Base-by-base conservation (phyloP, 2,329 filamentous ascomycete species). In the Penicillium corylophilum region DNA sequence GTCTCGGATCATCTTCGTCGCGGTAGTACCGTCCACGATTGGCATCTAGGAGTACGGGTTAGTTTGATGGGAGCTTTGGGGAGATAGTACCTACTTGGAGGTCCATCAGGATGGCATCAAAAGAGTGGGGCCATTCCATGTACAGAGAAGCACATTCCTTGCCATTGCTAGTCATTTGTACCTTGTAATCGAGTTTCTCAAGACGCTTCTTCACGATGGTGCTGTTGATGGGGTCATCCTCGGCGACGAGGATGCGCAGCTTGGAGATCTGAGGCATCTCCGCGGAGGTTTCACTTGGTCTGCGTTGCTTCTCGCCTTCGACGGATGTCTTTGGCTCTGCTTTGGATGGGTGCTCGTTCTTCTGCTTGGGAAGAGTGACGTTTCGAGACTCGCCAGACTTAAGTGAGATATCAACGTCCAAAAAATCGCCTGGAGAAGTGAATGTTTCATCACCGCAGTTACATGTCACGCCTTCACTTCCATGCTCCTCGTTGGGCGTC, bases 171-270 rank as follows among this genome's bases (percentile, higher is more conserved):
- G 89, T 89, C 57, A 92, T 79, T 31, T 81, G 75, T 0, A 94
- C 87, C 1, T 79, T 71, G 58, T 95, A 89, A 0, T 89, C 88
- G 1, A 84, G 72, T 63, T 88, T 91, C 65, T 94, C 87, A 3
- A 96, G 71, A 12, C 91, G 78, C 64, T 95, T 95, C 63, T 84
- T 83, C 36, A 95, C 75, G 38, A 95, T 89, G 53, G 85, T 87
- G 71, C 89, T 89, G 61, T 95, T 95, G 60, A 95, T 85, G 0
- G 90, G 89, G 62, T 95, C 90, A 60, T 96, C 91, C 65, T 95
- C 91, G 0, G 91, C 91, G 31, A 95, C 83, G 20, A 95, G 77
- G 2, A 95, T 83, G 16, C 59, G 62, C 8, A 68, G 58, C 20
- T 38, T 28, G 44, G 31, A 10, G 16, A 7, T 26, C 20, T n/a